Base-by-base conservation (phyloP, 345 rosid genomes). In the Boechera retrofracta region DNA sequence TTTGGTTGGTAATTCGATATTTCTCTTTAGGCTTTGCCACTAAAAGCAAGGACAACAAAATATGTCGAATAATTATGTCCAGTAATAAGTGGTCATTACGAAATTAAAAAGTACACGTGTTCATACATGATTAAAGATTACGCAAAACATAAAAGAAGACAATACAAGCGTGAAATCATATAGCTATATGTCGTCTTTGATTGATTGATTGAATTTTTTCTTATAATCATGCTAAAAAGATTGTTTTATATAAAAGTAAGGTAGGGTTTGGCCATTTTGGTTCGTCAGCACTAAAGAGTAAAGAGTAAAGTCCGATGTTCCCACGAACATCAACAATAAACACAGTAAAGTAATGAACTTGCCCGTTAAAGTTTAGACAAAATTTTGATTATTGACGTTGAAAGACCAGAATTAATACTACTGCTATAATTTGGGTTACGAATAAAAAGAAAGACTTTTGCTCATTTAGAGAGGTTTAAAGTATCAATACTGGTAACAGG, bases 261-360 rank as follows among this genome's bases (percentile, higher is more conserved):
- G 15, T 56, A 66, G 31, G 32, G 33, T 57, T 56, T 47, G 59
- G 66, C 21, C 57, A 65, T 21, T 24, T 65, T 65, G 72, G 64
- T 66, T 35, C 58, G 78, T 66, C 52, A 45, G 15, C 77, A 53
- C 28, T 31, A 53, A 73, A 31, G 64, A 29, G 28, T 53, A 63
- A 63, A 59, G 75, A 61, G 68, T 26, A 73, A 73, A 65, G 72
- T 74, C 39, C 10, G 1, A 57, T 74, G 78, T 66, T 74, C 16
- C 78, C 72, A 66, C 41, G 78, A 66, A 2, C 32, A 26, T 48
- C n/a, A 57, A 47, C 66, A 66, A 55, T n/a, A 21, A 12, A 21
- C 59, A 56, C 47, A 45, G 64, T 18, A 74, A 44, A 47, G 51
- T 57, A 66, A 57, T 57, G 5, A 57, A 45, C 15, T 74, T 74